A percentile compares a stretch with the other conserved stretches of the same genome.
phyloP scores from a whole-genome alignment of 1,139 yeast species.

The Sugiyamaella xylanicola region DNA sequence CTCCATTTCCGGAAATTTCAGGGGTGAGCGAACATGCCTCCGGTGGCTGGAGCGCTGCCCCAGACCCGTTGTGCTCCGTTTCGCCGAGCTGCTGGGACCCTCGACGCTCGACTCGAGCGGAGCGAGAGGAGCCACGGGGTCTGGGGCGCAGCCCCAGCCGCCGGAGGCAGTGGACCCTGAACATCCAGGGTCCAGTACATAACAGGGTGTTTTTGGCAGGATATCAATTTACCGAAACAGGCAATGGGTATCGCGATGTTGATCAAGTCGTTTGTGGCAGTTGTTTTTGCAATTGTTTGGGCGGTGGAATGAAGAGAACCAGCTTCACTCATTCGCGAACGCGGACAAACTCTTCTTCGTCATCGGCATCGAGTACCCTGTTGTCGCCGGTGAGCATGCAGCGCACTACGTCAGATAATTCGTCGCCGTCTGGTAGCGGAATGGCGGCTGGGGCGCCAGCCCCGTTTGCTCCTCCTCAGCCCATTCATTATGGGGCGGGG shows the following conservation, averaged over 20 bases:
- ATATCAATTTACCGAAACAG: neutral
- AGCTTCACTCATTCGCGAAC: constrained; percentile 32
- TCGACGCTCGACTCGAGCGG: neutral
- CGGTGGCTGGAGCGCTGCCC: neutral
- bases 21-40: neutral
- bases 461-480: no score
- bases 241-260: constrained; percentile 25
- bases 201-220: neutral
- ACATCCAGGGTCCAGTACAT: neutral
- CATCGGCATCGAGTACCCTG: constrained; percentile 14
- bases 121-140: neutral
- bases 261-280: constrained; percentile 34
- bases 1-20: no score
- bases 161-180: neutral
- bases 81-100: neutral
- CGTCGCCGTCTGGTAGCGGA: constrained; percentile 6
- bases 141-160: neutral
- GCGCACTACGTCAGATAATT: constrained; percentile 9
- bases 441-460: no score
- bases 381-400: constrained; percentile 6
- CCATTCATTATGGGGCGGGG: neutral
- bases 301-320: constrained; percentile 3
- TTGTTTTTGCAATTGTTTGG: constrained; percentile 55
- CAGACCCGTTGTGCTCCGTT: neutral
- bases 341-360: constrained; percentile 36